Percentiles rank a stretch among this genome's conserved stretches.
These are phyloP conservation scores for Smittium culicis DNA, from an alignment of 371 early-diverging fungal genomes.

Conservation along the genomic window DNA sequence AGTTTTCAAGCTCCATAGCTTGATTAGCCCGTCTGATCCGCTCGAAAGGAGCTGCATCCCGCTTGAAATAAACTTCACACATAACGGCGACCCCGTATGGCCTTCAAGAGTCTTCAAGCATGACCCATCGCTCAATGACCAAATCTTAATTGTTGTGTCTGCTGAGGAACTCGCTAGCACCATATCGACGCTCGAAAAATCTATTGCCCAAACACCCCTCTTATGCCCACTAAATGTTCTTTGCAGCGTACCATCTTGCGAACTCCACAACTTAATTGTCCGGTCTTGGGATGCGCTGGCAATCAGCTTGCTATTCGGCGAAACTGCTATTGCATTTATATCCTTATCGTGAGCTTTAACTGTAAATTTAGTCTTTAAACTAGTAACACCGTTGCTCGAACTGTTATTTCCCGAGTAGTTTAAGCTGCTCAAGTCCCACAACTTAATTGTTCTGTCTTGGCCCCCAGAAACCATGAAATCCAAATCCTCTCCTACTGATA, in stretches of 20 bases:
- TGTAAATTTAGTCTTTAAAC: constrained; percentile 59
- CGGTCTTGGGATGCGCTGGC: constrained; percentile 97
- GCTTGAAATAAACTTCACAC: constrained; percentile 62
- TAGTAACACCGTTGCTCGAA: constrained; percentile 14
- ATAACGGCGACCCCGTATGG: constrained; percentile 83
- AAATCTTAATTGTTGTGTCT: constrained; percentile 87
- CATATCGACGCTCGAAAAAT: constrained; percentile 82
- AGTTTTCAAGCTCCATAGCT: constrained; percentile 83
- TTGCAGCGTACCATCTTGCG: constrained; percentile 62
- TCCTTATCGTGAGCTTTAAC: constrained; percentile 95
- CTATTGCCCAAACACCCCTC: constrained; percentile 87
- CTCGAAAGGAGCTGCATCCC: constrained; percentile 77
- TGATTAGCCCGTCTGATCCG: constrained; percentile 85
- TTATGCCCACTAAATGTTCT: constrained; percentile 85
- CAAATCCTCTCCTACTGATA: constrained; percentile 42
- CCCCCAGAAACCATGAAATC: constrained; percentile 67
- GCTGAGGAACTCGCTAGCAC: constrained; percentile 79
- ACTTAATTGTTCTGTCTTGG: constrained; percentile 86
- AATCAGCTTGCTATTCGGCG: constrained; percentile 83
- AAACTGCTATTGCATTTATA: constrained; percentile 83
- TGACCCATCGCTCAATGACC: constrained; percentile 73
- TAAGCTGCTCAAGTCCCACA: constrained; percentile 51
- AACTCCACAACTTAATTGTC: constrained; percentile 86
- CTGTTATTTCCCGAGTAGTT: not conserved
- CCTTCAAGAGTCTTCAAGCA: constrained; percentile 94